phyloP scores from a whole-genome alignment of 2,329 filamentous ascomycete species.

The Fusarium sp. region DNA sequence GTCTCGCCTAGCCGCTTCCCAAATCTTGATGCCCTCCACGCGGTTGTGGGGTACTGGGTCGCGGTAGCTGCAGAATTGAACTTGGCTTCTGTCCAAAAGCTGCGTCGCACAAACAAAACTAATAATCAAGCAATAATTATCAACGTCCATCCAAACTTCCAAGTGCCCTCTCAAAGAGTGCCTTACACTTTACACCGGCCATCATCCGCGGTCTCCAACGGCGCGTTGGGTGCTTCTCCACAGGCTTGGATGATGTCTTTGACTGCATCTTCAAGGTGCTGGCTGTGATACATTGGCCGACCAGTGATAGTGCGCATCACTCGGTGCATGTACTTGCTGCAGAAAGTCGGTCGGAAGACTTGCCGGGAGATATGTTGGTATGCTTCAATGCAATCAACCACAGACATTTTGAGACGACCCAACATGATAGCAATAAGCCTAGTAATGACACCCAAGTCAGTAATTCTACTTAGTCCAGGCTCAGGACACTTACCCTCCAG shows the following conservation, averaged over 20 bases:
- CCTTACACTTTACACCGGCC: not conserved
- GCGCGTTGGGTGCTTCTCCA: not conserved
- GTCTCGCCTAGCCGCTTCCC: not conserved
- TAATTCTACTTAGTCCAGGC: not conserved
- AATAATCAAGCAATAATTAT: not conserved
- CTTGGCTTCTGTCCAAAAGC: not conserved
- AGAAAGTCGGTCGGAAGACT: not conserved
- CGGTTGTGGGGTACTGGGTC: not conserved
- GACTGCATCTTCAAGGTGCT: not conserved
- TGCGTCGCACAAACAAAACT: not conserved
- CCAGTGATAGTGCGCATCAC: not conserved
- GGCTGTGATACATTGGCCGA: not conserved
- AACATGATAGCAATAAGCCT: not conserved
- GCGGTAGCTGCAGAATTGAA: not conserved
- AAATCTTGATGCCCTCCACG: not conserved
- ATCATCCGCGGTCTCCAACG: not conserved
- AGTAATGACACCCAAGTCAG: not conserved
- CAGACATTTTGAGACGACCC: not conserved
- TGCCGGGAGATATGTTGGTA: not conserved
- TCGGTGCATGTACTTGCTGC: not conserved
- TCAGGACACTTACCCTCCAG: not conserved
- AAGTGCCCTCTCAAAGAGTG: not conserved
- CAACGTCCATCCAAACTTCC: not conserved
- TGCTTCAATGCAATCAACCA: not conserved
- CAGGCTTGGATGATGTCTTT: not conserved